Evolutionary conservation across 2,329 filamentous ascomycete species (phyloP), one percentile per base, ranked within the genome.

Genomic region (Alternaria triticina): DNA sequence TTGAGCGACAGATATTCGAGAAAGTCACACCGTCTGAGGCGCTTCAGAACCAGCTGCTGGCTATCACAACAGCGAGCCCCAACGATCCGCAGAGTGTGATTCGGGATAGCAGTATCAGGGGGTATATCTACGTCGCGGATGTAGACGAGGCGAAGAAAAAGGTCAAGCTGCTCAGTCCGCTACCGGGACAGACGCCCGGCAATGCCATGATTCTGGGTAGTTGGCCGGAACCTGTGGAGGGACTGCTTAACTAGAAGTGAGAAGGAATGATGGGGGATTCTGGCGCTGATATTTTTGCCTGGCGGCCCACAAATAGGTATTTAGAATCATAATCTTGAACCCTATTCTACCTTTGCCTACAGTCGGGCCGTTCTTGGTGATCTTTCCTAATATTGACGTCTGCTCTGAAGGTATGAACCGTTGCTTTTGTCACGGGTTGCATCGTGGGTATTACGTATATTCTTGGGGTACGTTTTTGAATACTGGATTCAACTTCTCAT

Each of bases 111-210:
- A 91, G 90, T 59, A 90, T 98, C 28, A 91, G 96, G 86, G 96
- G 96, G 0, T 99, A 97, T 75, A 87, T 97, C 28, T 97, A 97
- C 74, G 91, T 98, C 15, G 91, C 93, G 1, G 93, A 97, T 65
- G 93, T 98, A 5, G 94, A 99, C 74, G 91, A 93, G 75, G 90
- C 91, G 71, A 91, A 91, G 79, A 89, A 89, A 69, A 91, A 92
- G 77, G 85, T 97, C 30, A 91, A 92, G 74, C 84, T 98, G 20
- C 82, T 99, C 62, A 90, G 92, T 17, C 96, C 96, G 2, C 89
- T 97, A 65, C 92, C 91, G 56, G 94, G 94, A 3, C 86, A 91
- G 62, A 85, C 97, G 63, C 93, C 93, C 1, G 88, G 91, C 69
- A 86, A 90, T 74, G 94, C 95, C 6, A 83, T 98, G 73, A 85